Evolutionary conservation across 345 rosid species (phyloP), one percentile per base, ranked within the genome.

Genomic region (Eucalyptus pauciflora): DNA sequence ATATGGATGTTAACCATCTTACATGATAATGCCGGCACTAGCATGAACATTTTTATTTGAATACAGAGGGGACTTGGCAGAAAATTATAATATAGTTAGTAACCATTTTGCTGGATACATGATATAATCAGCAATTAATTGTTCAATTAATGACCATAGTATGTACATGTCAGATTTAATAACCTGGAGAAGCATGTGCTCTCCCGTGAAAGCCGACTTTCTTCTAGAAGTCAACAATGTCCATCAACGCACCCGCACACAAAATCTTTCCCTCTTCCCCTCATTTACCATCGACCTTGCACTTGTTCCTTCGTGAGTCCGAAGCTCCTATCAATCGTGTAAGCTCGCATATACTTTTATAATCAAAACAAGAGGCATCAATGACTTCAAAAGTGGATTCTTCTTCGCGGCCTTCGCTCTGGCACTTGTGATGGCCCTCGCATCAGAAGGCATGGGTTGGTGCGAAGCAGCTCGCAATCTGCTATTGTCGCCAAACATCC

Each of bases 11-110:
- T 52, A 18, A 22, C 4, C 2, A 52, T 52, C 4, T 52, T 52
- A 52, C 4, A 2, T 52, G 24, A 52, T 52, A 51, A 0, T 2
- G 1, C 2, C 2, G 22, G 10, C 0, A 52, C 10, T 52, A 7
- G 1, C 10, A 52, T 52, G 56, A 52, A 52, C 9, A 7, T 7
- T 52, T 52, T 52, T 18, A 52, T 52, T 52, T 52, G 56, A 18
- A 52, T 52, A 52, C 1, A 7, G 4, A 18, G 56, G 56, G 56
- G 56, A 52, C 10, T 52, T 52, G 56, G 64, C 14, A 58, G 64
- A 58, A 58, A 58, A 10, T 58, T 58, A 58, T 58, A 24, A 58
- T 24, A 58, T 58, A 58, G 13, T 58, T 25, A 58, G n/a, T 25
- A 2, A 56, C 13, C 27, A 10, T 24, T 56, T 56, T 56, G 29